Conservation (phyloP, 768 basidiomycete genomes). For the Leccinum sublutescens region DNA sequence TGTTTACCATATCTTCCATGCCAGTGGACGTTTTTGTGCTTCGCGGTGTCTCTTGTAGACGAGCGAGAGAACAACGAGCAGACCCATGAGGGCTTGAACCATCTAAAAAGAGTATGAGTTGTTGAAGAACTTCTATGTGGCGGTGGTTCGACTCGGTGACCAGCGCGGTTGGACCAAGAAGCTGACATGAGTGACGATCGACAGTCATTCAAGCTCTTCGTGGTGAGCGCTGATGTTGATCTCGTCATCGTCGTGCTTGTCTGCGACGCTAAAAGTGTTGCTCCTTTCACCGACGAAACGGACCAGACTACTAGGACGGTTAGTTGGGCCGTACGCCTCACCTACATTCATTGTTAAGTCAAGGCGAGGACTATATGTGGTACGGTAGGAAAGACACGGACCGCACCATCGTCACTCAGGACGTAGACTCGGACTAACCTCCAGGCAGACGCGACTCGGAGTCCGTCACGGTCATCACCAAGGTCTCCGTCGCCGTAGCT, state of each 20-base stretch:
- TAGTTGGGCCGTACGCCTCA: neutral
- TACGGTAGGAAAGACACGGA: no score
- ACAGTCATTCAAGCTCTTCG: slow-evolving; percentile 26
- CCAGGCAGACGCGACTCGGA: no score
- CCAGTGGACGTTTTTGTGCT: slow-evolving; percentile 59
- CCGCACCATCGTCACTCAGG: no score
- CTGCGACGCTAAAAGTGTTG: neutral
- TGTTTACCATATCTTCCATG: slow-evolving; percentile 88
- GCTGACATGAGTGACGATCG: slow-evolving; percentile 43
- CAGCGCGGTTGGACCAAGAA: slow-evolving; percentile 49
- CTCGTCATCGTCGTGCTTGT: slow-evolving; percentile 2
- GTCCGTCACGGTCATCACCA: no score
- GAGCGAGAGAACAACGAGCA: slow-evolving; percentile 83
- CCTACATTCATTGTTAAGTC: no score
- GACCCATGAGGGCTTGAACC: slow-evolving; percentile 86
- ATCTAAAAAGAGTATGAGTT: slow-evolving; percentile 40
- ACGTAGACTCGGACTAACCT: no score
- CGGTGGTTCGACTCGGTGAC: slow-evolving; percentile 22
- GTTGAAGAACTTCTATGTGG: neutral
- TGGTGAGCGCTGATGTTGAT: slow-evolving; percentile 10
- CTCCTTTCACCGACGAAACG: neutral
- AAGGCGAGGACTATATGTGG: no score
- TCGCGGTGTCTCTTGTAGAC: slow-evolving; percentile 89
- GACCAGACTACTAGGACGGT: neutral
- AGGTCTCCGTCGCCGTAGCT: no score